These are phyloP conservation scores for Thinopyrum elongatum DNA, from an alignment of 176 grass and related monocot genomes.

Conservation along the genomic window DNA sequence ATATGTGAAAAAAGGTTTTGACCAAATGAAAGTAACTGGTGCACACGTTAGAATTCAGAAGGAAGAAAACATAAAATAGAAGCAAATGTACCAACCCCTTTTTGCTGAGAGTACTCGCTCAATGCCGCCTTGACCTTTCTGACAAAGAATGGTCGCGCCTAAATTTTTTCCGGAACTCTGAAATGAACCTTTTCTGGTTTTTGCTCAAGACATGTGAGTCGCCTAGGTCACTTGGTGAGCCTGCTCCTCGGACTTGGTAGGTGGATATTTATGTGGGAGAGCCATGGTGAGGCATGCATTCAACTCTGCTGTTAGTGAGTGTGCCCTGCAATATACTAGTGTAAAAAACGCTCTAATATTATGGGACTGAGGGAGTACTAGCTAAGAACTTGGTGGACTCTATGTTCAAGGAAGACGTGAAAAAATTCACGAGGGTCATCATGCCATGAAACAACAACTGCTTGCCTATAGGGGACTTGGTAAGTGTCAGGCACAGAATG, in stretches of 20 bases:
- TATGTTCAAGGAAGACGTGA: background rate
- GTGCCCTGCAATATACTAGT: background rate
- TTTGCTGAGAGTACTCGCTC: background rate
- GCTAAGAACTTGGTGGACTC: background rate
- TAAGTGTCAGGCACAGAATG: background rate
- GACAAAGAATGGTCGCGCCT: background rate
- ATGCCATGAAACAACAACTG: background rate
- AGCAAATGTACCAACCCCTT: background rate
- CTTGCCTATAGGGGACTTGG: background rate
- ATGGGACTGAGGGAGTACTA: background rate
- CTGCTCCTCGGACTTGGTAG: background rate
- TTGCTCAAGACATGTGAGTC: background rate
- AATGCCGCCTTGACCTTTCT: background rate
- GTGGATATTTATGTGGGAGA: background rate
- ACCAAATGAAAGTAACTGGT: background rate
- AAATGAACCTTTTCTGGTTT: slow-evolving; percentile 11
- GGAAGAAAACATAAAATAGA: background rate
- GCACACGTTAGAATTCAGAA: background rate
- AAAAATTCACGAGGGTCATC: background rate
- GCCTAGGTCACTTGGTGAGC: background rate
- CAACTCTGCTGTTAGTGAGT: background rate
- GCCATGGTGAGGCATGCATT: background rate
- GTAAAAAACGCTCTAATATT: no score
- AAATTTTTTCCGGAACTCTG: background rate
- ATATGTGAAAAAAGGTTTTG: background rate